A percentile compares a stretch with the other conserved stretches of the same genome.
These are phyloP conservation scores for Parastagonospora avenae DNA, from an alignment of 2,329 filamentous ascomycete genomes.

Conservation along the genomic window DNA sequence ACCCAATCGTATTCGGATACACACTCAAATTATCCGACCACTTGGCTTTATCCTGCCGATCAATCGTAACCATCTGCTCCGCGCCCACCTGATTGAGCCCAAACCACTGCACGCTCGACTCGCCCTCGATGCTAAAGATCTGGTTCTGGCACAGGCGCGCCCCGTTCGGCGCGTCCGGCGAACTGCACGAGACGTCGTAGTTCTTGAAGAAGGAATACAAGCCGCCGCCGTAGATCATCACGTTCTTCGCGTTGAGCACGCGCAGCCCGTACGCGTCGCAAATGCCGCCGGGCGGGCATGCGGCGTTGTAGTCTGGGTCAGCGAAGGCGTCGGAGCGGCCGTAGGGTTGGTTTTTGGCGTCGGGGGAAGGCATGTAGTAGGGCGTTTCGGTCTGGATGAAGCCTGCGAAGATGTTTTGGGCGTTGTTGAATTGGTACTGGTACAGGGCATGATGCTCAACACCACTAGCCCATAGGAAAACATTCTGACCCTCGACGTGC, in stretches of 20 bases:
- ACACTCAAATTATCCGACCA: slow-evolving; percentile 56
- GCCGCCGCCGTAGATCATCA: slow-evolving; percentile 68
- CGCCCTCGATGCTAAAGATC: slow-evolving; percentile 57
- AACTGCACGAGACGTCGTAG: slow-evolving; percentile 55
- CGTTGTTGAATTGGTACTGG: slow-evolving; percentile 84
- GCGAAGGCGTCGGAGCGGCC: slow-evolving; percentile 56
- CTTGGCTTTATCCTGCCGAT: slow-evolving; percentile 50
- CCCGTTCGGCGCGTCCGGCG: slow-evolving; percentile 32
- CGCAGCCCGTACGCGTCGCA: slow-evolving; percentile 66
- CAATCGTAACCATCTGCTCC: slow-evolving; percentile 54
- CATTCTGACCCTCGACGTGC: slow-evolving; percentile 64
- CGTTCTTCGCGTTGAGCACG: slow-evolving; percentile 61
- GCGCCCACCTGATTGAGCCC: slow-evolving; percentile 56
- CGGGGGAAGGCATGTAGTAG: slow-evolving; percentile 81
- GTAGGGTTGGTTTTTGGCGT: slow-evolving; percentile 68
- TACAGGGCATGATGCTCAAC: slow-evolving; percentile 67
- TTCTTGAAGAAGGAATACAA: slow-evolving; percentile 73
- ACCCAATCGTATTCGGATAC: slow-evolving; percentile 43
- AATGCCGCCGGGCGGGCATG: slow-evolving; percentile 24
- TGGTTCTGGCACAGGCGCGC: slow-evolving; percentile 53
- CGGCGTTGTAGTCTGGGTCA: slow-evolving; percentile 71
- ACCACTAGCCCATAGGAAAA: slow-evolving; percentile 68
- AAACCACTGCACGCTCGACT: slow-evolving; percentile 50
- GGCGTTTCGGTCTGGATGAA: slow-evolving; percentile 91
- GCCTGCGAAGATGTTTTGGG: slow-evolving; percentile 79